Evolutionary conservation across 148 eudicot genomes (phyloP).

Genomic region (Rhododendron williamsianum): DNA sequence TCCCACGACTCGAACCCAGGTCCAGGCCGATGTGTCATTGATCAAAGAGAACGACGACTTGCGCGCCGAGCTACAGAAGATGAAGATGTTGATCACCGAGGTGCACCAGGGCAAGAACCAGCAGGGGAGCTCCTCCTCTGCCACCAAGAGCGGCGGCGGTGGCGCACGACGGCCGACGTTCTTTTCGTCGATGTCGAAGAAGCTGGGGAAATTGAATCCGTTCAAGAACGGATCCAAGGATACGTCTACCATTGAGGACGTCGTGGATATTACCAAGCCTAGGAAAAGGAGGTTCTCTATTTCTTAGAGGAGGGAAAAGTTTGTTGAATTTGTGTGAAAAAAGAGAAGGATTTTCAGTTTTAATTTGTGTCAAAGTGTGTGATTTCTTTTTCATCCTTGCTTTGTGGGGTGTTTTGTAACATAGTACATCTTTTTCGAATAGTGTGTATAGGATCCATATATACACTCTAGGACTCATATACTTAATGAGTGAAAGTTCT

Average conservation of each 20-base stretch:
- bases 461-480: too few species aligned
- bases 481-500: neutral
- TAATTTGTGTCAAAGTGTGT: neutral
- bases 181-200: slow-evolving; percentile 83
- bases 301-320: slow-evolving; percentile 26
- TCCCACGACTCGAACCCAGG: slow-evolving; percentile 36
- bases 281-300: slow-evolving; percentile 87
- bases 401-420: neutral
- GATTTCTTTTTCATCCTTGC: neutral
- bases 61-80: slow-evolving; percentile 57
- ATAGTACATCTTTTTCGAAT: neutral
- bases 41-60: slow-evolving; percentile 72
- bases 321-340: neutral
- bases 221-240: slow-evolving; percentile 93
- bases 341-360: neutral
- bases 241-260: slow-evolving; percentile 61
- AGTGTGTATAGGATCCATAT: neutral
- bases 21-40: slow-evolving; percentile 56
- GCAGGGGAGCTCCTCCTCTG: slow-evolving; percentile 33
- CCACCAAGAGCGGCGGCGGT: neutral
- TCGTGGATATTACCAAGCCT: slow-evolving; percentile 71
- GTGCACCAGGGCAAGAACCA: slow-evolving; percentile 35
- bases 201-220: slow-evolving; percentile 80
- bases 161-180: slow-evolving; percentile 39
- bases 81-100: slow-evolving; percentile 72